Conservation (phyloP, 352 stramenopile genomes). For the Pythium oligandrum region DNA sequence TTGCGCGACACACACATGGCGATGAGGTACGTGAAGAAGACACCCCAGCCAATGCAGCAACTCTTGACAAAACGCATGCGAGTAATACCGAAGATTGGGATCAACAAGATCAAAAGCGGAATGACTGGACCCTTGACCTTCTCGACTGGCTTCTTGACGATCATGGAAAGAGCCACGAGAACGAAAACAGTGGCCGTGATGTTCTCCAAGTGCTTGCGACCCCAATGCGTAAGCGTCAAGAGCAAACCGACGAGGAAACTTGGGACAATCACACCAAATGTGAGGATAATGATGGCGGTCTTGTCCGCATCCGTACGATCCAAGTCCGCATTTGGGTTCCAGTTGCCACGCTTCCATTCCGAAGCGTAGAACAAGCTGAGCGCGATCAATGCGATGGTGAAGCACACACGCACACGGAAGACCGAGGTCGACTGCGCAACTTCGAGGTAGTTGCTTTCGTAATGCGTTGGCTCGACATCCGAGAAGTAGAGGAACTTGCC, state of each 20-base stretch:
- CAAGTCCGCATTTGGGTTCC: slow-evolving; percentile 21
- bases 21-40: slow-evolving; percentile 66
- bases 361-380: slow-evolving; percentile 53
- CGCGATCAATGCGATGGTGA: slow-evolving; percentile 47
- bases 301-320: slow-evolving; percentile 37
- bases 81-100: slow-evolving; percentile 82
- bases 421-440: slow-evolving; percentile 47
- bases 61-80: slow-evolving; percentile 76
- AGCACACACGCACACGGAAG: slow-evolving; percentile 54
- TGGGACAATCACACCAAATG: slow-evolving; percentile 61
- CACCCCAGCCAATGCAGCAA: slow-evolving; percentile 61
- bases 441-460: slow-evolving; percentile 59
- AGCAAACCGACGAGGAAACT: slow-evolving; percentile 49
- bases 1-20: slow-evolving; percentile 48
- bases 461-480: slow-evolving; percentile 45
- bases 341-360: slow-evolving; percentile 41
- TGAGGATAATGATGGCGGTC: slow-evolving; percentile 38
- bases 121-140: slow-evolving; percentile 63
- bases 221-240: slow-evolving; percentile 43
- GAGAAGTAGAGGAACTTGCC: slow-evolving; percentile 55
- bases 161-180: slow-evolving; percentile 56
- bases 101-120: slow-evolving; percentile 74
- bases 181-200: slow-evolving; percentile 57
- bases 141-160: slow-evolving; percentile 75
- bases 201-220: slow-evolving; percentile 51